Evolutionary conservation across 1,284 basidiomycete genomes (phyloP).

Genomic region (Puccinia brachypodii): DNA sequence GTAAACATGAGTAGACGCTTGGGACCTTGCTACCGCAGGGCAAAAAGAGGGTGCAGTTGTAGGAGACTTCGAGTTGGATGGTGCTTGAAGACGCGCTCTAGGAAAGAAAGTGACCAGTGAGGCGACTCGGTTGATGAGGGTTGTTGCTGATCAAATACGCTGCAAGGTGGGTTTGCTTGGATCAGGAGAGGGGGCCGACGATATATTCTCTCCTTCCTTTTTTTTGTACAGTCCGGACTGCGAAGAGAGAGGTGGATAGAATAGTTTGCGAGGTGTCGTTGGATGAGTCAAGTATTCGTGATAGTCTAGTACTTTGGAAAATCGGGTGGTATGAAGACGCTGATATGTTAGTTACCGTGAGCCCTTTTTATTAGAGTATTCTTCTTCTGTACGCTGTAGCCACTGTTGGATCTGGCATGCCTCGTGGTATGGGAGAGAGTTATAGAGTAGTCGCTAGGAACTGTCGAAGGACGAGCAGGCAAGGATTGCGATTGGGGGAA

Average conservation of each 20-base stretch:
- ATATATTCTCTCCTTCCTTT: background rate
- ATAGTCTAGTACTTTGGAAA: too few relatives aligned
- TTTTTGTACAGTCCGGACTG: background rate
- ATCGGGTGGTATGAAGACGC: background rate
- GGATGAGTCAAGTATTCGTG: background rate
- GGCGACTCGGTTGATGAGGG: background rate
- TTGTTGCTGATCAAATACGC: background rate
- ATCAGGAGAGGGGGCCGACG: background rate
- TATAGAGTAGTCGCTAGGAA: too few relatives aligned
- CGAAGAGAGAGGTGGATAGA: background rate
- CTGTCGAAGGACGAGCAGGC: background rate
- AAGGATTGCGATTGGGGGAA: background rate
- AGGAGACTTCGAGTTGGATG: background rate
- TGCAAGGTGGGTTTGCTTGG: background rate
- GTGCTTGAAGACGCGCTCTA: background rate
- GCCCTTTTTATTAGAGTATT: background rate
- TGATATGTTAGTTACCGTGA: background rate
- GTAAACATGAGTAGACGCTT: background rate
- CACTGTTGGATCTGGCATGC: background rate
- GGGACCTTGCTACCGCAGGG: background rate
- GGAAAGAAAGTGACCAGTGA: background rate
- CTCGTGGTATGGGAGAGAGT: background rate
- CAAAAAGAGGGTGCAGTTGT: background rate
- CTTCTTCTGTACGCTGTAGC: background rate
- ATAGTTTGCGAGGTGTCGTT: background rate